These are phyloP conservation scores for Beta lomatogona DNA, from an alignment of 179 eudicot genomes.

Conservation along the genomic window DNA sequence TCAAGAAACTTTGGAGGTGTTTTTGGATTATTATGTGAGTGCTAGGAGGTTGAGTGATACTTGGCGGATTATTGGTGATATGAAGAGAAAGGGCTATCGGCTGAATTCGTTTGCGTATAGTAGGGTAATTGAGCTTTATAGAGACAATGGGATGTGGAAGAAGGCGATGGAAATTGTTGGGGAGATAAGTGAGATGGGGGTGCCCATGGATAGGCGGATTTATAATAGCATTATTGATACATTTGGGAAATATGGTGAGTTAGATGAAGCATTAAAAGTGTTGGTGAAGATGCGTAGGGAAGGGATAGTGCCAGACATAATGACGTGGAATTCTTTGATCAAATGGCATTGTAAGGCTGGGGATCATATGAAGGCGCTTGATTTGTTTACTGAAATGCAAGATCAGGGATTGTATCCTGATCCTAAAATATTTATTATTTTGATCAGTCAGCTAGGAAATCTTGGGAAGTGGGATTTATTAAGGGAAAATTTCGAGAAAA, in stretches of 20 bases:
- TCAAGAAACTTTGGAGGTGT: constrained; percentile 68
- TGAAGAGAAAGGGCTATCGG: constrained; percentile 62
- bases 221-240: constrained; percentile 81
- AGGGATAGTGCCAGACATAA: constrained; percentile 64
- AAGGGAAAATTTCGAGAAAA: constrained; percentile 59
- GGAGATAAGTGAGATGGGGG: constrained; percentile 66
- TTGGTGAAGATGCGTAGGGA: constrained; percentile 70
- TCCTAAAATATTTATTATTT: constrained; percentile 66
- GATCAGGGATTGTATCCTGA: constrained; percentile 88
- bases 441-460: constrained; percentile 72
- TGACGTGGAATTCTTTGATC: constrained; percentile 83
- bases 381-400: constrained; percentile 74
- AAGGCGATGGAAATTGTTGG: constrained; percentile 73
- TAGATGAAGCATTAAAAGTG: constrained; percentile 64
- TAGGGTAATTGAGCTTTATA: constrained; percentile 72
- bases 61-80: constrained; percentile 64
- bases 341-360: constrained; percentile 81
- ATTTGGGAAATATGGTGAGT: constrained; percentile 73
- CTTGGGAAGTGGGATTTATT: constrained; percentile 79
- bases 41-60: constrained; percentile 76
- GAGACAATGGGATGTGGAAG: constrained; percentile 98
- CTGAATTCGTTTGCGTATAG: constrained; percentile 69
- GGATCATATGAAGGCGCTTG: constrained; percentile 54
- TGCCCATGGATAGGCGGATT: constrained; percentile 59
- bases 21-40: constrained; percentile 67